Conservation (phyloP, 2,329 filamentous ascomycete species). For the Fusarium sacchari region DNA sequence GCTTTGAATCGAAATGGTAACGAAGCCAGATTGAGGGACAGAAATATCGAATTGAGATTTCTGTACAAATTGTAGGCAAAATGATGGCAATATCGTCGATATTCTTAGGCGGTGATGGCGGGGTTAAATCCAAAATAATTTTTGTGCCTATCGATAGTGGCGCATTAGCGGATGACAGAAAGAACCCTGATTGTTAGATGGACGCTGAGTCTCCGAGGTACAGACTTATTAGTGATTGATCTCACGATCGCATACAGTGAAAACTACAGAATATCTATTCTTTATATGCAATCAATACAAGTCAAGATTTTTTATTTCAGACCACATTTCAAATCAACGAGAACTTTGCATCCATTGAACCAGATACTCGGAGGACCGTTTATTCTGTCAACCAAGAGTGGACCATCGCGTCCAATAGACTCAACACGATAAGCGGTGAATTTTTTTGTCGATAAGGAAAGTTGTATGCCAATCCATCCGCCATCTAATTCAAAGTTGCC, state of each 20-base stretch:
- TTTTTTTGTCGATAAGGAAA: constrained; percentile 46
- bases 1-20: constrained; percentile 91
- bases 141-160: constrained; percentile 53
- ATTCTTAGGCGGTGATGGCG: constrained; percentile 47
- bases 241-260: accelerated
- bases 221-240: neutral
- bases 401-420: neutral
- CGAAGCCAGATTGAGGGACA: constrained; percentile 67
- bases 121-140: constrained; percentile 52
- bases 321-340: too few relatives aligned
- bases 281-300: accelerated
- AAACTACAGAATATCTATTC: accelerated
- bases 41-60: constrained; percentile 8
- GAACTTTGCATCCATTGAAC: neutral
- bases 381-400: neutral
- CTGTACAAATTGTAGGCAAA: constrained; percentile 16
- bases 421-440: constrained; percentile 36
- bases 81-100: constrained; percentile 44
- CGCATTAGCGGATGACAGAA: constrained; percentile 3
- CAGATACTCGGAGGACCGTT: neutral
- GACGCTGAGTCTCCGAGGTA: neutral
- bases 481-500: constrained; percentile 21
- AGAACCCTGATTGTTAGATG: neutral
- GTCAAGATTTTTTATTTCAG: accelerated
- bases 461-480: constrained; percentile 38